These are phyloP conservation scores for Trypanosomatidae sp. DNA, from an alignment of 208 protist genomes.

Conservation along the genomic window DNA sequence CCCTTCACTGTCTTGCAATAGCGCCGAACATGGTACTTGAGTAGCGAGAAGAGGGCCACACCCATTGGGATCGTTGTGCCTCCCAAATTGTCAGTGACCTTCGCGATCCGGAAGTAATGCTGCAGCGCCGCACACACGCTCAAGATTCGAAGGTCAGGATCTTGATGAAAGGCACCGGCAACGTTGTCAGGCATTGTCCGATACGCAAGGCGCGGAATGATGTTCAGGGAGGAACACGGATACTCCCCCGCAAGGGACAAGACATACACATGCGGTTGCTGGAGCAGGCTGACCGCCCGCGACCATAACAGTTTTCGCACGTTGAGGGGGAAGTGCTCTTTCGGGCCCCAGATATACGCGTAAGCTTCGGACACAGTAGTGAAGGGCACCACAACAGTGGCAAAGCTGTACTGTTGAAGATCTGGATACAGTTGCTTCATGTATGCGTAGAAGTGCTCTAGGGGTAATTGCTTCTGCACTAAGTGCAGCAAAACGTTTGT, in stretches of 20 bases:
- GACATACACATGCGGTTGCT: constrained; percentile 48
- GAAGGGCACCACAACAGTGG: constrained; percentile 74
- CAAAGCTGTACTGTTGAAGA: constrained; percentile 21
- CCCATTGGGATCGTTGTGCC: constrained; percentile 46
- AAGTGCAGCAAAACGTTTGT: constrained; percentile 88
- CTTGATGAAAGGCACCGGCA: constrained; percentile 25
- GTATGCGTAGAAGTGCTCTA: constrained; percentile 67
- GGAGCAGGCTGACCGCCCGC: constrained; percentile 47
- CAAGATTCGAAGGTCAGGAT: constrained; percentile 81
- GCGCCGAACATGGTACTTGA: constrained; percentile 86
- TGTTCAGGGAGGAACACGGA: constrained; percentile 45
- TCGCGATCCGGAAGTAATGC: constrained; percentile 46
- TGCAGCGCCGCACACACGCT: constrained; percentile 78
- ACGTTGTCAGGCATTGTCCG: constrained; percentile 27
- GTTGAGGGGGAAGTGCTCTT: constrained; percentile 32
- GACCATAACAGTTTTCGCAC: constrained; percentile 72
- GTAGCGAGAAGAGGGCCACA: constrained; percentile 70
- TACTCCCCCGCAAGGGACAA: constrained; percentile 66
- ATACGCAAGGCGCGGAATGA: constrained; percentile 74
- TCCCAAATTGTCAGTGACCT: constrained; percentile 30
- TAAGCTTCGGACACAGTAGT: constrained; percentile 69
- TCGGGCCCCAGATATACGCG: constrained; percentile 58
- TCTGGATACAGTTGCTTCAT: constrained; percentile 62
- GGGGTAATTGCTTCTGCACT: constrained; percentile 60
- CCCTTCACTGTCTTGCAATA: constrained; percentile 77